Percentiles rank a stretch among this genome's conserved stretches.
Conservation (phyloP, 805 yeast species). For the Kodamaea nitidulidarum region DNA sequence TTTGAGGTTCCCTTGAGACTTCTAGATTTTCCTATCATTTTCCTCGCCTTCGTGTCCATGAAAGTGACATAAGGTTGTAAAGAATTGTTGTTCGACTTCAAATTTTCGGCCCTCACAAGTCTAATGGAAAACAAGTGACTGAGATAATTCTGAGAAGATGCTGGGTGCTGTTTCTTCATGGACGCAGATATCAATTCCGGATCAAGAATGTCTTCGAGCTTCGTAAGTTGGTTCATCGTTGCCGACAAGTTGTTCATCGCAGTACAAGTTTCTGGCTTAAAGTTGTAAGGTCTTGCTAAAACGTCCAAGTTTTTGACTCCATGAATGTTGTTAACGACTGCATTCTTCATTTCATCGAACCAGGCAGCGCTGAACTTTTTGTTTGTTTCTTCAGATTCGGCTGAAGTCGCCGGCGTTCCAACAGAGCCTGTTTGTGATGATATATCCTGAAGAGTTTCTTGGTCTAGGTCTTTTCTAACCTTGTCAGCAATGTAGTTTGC, state of each 20-base stretch:
- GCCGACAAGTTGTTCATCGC: slow-evolving; percentile 66
- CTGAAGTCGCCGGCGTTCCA: slow-evolving; percentile 7
- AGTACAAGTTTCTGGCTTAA: slow-evolving; percentile 62
- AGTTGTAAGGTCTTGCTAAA: slow-evolving; percentile 50
- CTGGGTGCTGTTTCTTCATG: slow-evolving; percentile 33
- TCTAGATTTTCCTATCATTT: slow-evolving; percentile 66
- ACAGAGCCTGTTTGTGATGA: slow-evolving; percentile 12
- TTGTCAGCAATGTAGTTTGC: slow-evolving; percentile 35
- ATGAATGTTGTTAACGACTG: slow-evolving; percentile 41
- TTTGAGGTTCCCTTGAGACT: slow-evolving; percentile 54
- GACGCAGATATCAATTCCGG: slow-evolving; percentile 52
- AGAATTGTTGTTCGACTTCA: slow-evolving; percentile 34
- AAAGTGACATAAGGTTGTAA: slow-evolving; percentile 61
- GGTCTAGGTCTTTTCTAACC: slow-evolving; percentile 42
- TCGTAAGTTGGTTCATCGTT: slow-evolving; percentile 44
- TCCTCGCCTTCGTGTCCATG: slow-evolving; percentile 50
- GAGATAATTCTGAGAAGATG: slow-evolving; percentile 26
- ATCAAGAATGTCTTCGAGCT: slow-evolving; percentile 53
- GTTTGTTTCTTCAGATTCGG: slow-evolving; percentile 12
- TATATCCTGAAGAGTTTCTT: slow-evolving; percentile 15
- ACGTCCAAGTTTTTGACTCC: slow-evolving; percentile 30
- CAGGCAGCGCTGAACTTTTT: slow-evolving; percentile 25
- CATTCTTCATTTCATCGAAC: slow-evolving; percentile 50
- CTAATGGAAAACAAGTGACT: slow-evolving; percentile 62
- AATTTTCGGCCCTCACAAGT: slow-evolving; percentile 58